Evolutionary conservation across 139 green algal genomes (phyloP).

Genomic region (Coccomyxa sp.): DNA sequence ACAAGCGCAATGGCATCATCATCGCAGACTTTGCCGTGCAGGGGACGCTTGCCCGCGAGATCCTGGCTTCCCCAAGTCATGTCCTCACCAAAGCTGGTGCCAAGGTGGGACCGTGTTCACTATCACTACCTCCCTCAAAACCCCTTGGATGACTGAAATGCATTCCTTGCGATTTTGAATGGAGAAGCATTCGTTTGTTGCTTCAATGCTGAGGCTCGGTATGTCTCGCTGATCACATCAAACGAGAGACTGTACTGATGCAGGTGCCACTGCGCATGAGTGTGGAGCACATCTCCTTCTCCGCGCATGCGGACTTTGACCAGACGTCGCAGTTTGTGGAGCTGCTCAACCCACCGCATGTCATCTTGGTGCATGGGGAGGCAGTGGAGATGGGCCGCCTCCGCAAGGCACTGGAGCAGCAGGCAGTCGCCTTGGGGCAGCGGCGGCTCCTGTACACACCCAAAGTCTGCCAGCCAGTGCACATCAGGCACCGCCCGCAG

Average conservation of each 20-base stretch:
- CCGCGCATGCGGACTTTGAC: slow-evolving; percentile 94
- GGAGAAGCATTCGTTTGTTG: not conserved
- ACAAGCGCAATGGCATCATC: slow-evolving; percentile 85
- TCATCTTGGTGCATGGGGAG: slow-evolving; percentile 86
- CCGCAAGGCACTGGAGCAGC: slow-evolving; percentile 64
- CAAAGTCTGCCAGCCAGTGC: slow-evolving; percentile 47
- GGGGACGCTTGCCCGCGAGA: slow-evolving; percentile 91
- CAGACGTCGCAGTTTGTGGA: slow-evolving; percentile 94
- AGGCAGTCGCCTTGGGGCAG: slow-evolving; percentile 39
- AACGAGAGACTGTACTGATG: not conserved
- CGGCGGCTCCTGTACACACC: slow-evolving; percentile 57
- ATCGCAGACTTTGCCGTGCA: slow-evolving; percentile 97
- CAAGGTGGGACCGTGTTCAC: slow-evolving; percentile 37
- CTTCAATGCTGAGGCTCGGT: too few species aligned
- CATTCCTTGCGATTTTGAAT: not conserved
- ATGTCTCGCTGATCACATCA: too few species aligned
- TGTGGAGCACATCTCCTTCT: slow-evolving; percentile 96
- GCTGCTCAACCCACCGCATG: slow-evolving; percentile 49
- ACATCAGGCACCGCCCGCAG: slow-evolving; percentile 63
- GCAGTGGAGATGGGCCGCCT: slow-evolving; percentile 78
- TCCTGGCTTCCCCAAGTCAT: slow-evolving; percentile 77
- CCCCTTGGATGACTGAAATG: not conserved
- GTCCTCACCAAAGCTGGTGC: slow-evolving; percentile 62
- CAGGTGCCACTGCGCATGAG: slow-evolving; percentile 75
- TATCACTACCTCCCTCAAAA: not conserved